Evolutionary conservation across 768 basidiomycete genomes (phyloP).

Genomic region (Kwoniella europaea): DNA sequence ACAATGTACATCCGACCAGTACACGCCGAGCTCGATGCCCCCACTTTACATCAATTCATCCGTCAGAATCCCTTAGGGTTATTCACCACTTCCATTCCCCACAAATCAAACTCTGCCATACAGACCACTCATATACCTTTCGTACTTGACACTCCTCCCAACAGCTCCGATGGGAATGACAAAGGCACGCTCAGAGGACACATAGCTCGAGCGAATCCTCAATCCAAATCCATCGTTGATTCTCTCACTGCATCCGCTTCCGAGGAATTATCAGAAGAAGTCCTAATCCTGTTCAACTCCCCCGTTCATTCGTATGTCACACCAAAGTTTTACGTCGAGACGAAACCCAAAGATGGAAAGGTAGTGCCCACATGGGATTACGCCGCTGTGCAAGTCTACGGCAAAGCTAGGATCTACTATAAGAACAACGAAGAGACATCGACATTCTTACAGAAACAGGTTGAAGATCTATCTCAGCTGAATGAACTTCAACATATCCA

Average conservation of each 20-base stretch:
- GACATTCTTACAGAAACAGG: constrained; percentile 47
- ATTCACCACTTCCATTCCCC: constrained; percentile 58
- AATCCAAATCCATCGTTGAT: constrained; percentile 47
- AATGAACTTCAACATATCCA: constrained; percentile 16
- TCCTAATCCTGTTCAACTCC: constrained; percentile 55
- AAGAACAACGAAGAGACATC: constrained; percentile 14
- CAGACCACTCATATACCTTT: constrained; percentile 60
- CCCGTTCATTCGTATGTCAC: constrained; percentile 54
- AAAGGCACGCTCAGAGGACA: constrained; percentile 49
- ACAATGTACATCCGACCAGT: constrained; percentile 61
- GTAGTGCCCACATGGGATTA: constrained; percentile 59
- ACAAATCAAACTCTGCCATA: constrained; percentile 43
- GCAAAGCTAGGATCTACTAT: constrained; percentile 44
- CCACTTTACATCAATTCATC: constrained; percentile 57
- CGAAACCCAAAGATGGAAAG: constrained; percentile 55
- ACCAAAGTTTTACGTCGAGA: constrained; percentile 52
- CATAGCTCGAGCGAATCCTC: constrained; percentile 57
- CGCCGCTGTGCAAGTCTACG: constrained; percentile 56
- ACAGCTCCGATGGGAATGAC: constrained; percentile 10
- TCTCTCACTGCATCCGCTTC: constrained; percentile 5
- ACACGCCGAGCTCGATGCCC: constrained; percentile 59
- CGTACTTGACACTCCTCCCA: constrained; percentile 40
- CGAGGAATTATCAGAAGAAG: constrained; percentile 42
- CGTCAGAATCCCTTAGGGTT: constrained; percentile 58
- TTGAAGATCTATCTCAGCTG: constrained; percentile 44